Evolutionary conservation across 352 stramenopile genomes (phyloP).

Genomic region (Peronospora tabacina): DNA sequence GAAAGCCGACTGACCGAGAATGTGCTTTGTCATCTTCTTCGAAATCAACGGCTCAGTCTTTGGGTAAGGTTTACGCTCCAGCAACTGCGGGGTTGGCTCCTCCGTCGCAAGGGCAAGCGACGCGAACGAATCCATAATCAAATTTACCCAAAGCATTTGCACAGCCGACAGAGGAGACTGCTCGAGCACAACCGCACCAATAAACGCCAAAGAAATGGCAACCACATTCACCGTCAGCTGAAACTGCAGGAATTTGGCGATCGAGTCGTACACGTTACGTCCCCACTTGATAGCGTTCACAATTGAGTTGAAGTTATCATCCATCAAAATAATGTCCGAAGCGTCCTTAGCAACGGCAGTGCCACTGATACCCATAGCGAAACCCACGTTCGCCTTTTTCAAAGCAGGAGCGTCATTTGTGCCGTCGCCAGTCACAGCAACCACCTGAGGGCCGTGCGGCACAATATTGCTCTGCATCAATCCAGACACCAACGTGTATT

Average conservation of each 20-base stretch:
- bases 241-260: slow-evolving; percentile 96
- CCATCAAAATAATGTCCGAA: slow-evolving; percentile 93
- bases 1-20: slow-evolving; percentile 87
- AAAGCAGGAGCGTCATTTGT: slow-evolving; percentile 93
- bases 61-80: slow-evolving; percentile 88
- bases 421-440: slow-evolving; percentile 93
- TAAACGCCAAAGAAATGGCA: slow-evolving; percentile 86
- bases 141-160: slow-evolving; percentile 96
- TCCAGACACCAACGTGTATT: slow-evolving; percentile 57
- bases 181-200: slow-evolving; percentile 60
- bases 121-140: slow-evolving; percentile 96
- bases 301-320: slow-evolving; percentile 95
- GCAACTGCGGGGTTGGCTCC: slow-evolving; percentile 71
- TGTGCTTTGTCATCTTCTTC: slow-evolving; percentile 91
- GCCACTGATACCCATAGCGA: slow-evolving; percentile 91
- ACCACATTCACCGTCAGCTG: slow-evolving; percentile 94
- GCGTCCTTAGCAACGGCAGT: slow-evolving; percentile 93
- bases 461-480: slow-evolving; percentile 50
- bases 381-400: slow-evolving; percentile 92
- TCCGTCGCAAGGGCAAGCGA: slow-evolving; percentile 93
- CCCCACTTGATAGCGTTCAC: slow-evolving; percentile 95
- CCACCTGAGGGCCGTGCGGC: slow-evolving; percentile 74
- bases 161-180: slow-evolving; percentile 86
- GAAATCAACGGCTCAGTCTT: slow-evolving; percentile 88
- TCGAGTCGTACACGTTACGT: slow-evolving; percentile 94